These are phyloP conservation scores for Flagelloscypha sp. DNA, from an alignment of 768 basidiomycete species.

Conservation along the genomic window DNA sequence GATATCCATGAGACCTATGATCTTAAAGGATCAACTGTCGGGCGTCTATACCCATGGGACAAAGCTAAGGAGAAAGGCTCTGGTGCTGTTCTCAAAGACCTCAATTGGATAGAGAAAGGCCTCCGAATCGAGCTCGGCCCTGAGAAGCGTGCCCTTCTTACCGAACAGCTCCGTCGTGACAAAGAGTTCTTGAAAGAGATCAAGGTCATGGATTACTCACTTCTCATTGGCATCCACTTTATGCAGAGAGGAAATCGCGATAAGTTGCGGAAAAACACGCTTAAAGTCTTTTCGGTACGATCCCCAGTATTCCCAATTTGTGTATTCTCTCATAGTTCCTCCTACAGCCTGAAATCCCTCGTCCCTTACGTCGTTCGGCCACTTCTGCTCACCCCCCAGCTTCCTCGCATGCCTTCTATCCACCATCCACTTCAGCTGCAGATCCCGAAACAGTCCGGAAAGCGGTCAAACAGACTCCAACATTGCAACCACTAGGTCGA, in stretches of 20 bases:
- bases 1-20: constrained; percentile 98
- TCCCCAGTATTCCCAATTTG: constrained; percentile 11
- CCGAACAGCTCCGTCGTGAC: constrained; percentile 87
- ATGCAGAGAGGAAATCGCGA: constrained; percentile 87
- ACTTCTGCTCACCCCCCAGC: too few relatives aligned
- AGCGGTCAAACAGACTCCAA: too few relatives aligned
- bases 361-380: too few relatives aligned
- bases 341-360: constrained; percentile 60
- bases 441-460: too few relatives aligned
- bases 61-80: constrained; percentile 64
- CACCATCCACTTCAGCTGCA: too few relatives aligned
- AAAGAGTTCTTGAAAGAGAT: constrained; percentile 75
- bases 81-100: constrained; percentile 85
- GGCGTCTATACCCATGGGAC: constrained; percentile 80
- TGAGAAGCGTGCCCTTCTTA: constrained; percentile 84
- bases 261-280: constrained; percentile 81
- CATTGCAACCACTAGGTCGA: too few relatives aligned
- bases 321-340: constrained; percentile 7
- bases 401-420: too few relatives aligned
- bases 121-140: constrained; percentile 86
- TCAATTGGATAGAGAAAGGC: constrained; percentile 87
- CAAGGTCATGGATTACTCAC: constrained; percentile 93
- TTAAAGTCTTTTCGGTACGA: constrained; percentile 87
- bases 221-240: constrained; percentile 91
- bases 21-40: constrained; percentile 90